Percentiles rank a stretch among this genome's conserved stretches.
phyloP scores from a whole-genome alignment of 2,329 filamentous ascomycete genomes.

The Colletotrichum echinochloae region DNA sequence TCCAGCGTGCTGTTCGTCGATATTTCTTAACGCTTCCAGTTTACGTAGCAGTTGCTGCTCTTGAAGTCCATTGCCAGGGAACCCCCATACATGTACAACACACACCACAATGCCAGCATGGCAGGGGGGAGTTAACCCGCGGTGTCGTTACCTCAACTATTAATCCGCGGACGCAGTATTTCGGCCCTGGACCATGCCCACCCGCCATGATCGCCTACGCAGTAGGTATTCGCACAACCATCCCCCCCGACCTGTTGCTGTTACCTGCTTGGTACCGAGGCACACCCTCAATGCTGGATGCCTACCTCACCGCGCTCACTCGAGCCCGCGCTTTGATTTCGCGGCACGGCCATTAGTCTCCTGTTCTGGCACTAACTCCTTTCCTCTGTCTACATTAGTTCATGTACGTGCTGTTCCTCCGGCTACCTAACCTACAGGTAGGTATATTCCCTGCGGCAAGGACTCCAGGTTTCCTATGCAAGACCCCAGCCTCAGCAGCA shows the following conservation, averaged over 20 bases:
- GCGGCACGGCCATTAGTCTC: constrained; percentile 31
- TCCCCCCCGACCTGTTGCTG: neutral
- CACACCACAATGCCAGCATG: constrained; percentile 5
- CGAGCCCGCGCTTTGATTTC: constrained; percentile 35
- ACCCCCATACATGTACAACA: constrained; percentile 2
- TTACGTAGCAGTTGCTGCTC: neutral
- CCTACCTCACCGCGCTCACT: neutral
- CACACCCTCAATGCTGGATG: constrained; percentile 22
- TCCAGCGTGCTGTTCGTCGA: neutral
- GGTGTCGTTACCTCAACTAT: constrained; percentile 30
- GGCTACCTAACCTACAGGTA: constrained; percentile 20
- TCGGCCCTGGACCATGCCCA: constrained; percentile 36
- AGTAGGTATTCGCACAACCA: neutral
- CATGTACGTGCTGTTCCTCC: constrained; percentile 11
- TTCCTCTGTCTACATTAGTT: constrained; percentile 14
- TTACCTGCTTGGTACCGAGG: constrained; percentile 34
- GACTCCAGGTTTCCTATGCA: constrained; percentile 35
- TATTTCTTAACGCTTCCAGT: constrained; percentile 9
- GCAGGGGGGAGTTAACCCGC: constrained; percentile 11
- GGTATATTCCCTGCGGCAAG: constrained; percentile 15
- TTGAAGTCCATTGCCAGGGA: constrained; percentile 5
- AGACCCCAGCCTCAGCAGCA: constrained; percentile 26
- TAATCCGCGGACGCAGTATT: constrained; percentile 34
- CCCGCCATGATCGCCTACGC: constrained; percentile 14
- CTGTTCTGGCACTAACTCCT: constrained; percentile 36